Conservation (phyloP, 257 asterid genomes). For the Petunia secreta region DNA sequence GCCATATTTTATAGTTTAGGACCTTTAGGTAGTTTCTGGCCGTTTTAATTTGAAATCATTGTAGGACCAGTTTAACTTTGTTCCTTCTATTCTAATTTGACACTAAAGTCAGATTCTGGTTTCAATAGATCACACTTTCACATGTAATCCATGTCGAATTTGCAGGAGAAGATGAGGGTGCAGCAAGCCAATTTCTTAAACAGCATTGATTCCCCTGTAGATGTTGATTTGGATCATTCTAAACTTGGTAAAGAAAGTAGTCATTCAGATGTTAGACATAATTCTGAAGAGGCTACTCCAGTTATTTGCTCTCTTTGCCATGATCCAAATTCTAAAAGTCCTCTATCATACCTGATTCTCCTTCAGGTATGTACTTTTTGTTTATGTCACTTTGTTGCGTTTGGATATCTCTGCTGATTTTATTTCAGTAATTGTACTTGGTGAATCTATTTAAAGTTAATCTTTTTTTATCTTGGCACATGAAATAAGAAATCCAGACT, state of each 20-base stretch:
- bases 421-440: constrained; percentile 16
- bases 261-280: constrained; percentile 46
- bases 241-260: constrained; percentile 50
- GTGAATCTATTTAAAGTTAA: constrained; percentile 25
- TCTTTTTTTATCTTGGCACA: constrained; percentile 39
- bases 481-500: constrained; percentile 89
- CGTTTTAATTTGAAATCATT: background rate
- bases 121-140: constrained; percentile 21
- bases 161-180: constrained; percentile 87
- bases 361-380: constrained; percentile 68
- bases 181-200: constrained; percentile 88
- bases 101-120: constrained; percentile 19
- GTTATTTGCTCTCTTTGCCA: constrained; percentile 91
- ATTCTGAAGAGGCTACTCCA: constrained; percentile 56
- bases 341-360: constrained; percentile 87
- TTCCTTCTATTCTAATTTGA: constrained; percentile 1
- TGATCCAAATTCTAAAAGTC: constrained; percentile 68
- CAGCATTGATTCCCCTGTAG: constrained; percentile 59
- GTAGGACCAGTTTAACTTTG: constrained; percentile 7
- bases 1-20: background rate
- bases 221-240: constrained; percentile 62
- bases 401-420: constrained; percentile 4
- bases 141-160: constrained; percentile 31
- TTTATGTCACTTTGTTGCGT: background rate
- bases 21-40: constrained; percentile 10